A percentile compares a stretch with the other conserved stretches of the same genome.
These are phyloP conservation scores for Candida maltosa DNA, from an alignment of 805 yeast genomes.

Conservation along the genomic window DNA sequence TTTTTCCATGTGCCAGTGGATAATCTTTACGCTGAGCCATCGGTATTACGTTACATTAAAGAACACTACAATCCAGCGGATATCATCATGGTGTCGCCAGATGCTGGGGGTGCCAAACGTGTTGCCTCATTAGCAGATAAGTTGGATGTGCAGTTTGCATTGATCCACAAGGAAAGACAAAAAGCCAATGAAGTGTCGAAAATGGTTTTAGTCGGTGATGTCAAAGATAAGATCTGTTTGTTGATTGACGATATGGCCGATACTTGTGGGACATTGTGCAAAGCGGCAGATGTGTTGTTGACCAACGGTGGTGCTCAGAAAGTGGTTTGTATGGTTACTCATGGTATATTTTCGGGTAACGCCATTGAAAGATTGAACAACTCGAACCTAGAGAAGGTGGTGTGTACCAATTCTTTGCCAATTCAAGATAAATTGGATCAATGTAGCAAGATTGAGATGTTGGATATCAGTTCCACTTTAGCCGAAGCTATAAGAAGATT, in stretches of 20 bases:
- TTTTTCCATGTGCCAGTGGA: conserved; percentile 97
- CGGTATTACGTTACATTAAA: conserved; percentile 92
- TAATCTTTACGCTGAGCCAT: conserved; percentile 93
- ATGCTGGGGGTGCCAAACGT: conserved; percentile 98
- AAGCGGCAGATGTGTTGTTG: conserved; percentile 97
- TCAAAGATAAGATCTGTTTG: conserved; percentile 85
- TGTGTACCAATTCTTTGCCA: conserved; percentile 96
- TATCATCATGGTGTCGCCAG: conserved; percentile 96
- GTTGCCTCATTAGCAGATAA: conserved; percentile 98
- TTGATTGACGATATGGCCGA: conserved; percentile 97
- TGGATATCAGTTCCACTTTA: conserved; percentile 91
- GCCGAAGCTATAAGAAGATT: conserved; percentile 99
- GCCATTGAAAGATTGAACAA: conserved; percentile 77
- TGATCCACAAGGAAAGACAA: conserved; percentile 98
- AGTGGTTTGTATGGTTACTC: conserved; percentile 91
- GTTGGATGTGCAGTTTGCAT: conserved; percentile 91
- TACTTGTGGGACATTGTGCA: conserved; percentile 87
- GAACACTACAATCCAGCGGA: conserved; percentile 78
- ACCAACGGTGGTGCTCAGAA: conserved; percentile 93
- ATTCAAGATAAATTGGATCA: conserved; percentile 66
- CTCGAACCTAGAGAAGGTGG: conserved; percentile 82
- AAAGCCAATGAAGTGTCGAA: conserved; percentile 81
- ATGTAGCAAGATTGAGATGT: conserved; percentile 72
- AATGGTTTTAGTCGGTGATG: conserved; percentile 93
- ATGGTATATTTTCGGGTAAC: conserved; percentile 87